Evolutionary conservation across 1,284 basidiomycete genomes (phyloP), one percentile per base, ranked within the genome.

Genomic region (Cryptococcus sp.): DNA sequence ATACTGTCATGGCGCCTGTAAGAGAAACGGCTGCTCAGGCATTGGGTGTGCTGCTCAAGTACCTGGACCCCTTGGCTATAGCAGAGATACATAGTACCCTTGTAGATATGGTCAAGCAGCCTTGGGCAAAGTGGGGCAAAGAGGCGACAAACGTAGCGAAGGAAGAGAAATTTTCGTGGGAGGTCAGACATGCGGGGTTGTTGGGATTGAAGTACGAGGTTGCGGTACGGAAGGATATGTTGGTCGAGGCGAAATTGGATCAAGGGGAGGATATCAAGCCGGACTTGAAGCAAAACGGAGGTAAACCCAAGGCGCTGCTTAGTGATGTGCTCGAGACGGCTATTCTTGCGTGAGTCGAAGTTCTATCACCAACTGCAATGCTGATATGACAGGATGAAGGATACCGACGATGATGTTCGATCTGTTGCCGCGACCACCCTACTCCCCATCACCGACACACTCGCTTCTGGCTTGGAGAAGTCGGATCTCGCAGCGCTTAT

Each of bases 171-270:
- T 91, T 95, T 71, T 82, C 93, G 4, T 99, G 95, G 95, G 91
- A 98, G 73, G 87, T 98, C 43, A 80, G 95, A 43, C 95, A 99
- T 75, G 94, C 95, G 2, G 95, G 95, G 26, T 74, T 99, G 47
- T 79, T 98, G 3, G 95, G 95, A 0, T 83, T 99, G 71, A 97
- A 95, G 74, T 98, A 98, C 69, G 89, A 97, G 70, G 92, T 98
- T 25, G 92, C 93, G 11, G 92, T 97, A 22, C 78, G 92, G 59
- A 81, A 78, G 46, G 91, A 95, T 66, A 73, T 95, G 26, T 83
- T 97, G 53, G 57, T 63, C 9, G 58, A 55, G 9, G 26, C n/a
- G 19, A 45, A 48, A 23, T n/a, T 14, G 31, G 39, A 41, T 10
- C 56, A 55, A 1, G 61, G 7, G 37, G 53, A 39, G 72, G 66